phyloP scores from a whole-genome alignment of 164 flowering plant species.

The Stephania japonica region DNA sequence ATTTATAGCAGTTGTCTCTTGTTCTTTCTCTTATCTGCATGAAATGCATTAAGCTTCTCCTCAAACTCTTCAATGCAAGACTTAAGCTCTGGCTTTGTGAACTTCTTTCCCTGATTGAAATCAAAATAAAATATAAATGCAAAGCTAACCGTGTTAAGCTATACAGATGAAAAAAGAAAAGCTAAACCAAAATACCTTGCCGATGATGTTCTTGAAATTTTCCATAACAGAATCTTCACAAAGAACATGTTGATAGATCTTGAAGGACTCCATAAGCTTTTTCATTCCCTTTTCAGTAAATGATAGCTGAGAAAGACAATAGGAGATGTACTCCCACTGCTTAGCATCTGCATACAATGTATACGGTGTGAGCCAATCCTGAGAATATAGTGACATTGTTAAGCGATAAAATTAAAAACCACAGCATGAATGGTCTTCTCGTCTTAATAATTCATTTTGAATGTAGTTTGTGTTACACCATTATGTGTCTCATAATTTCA shows the following conservation, averaged over 20 bases:
- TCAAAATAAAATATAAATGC: constrained; percentile 1
- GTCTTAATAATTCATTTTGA: too few species aligned
- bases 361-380: too few species aligned
- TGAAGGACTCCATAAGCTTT: constrained; percentile 82
- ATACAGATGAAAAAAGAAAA: too few species aligned
- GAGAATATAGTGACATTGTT: too few species aligned
- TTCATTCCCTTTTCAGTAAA: constrained; percentile 91
- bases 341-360: constrained; percentile 51
- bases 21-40: constrained; percentile 80
- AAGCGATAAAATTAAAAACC: too few species aligned
- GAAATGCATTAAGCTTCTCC: constrained; percentile 74
- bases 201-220: constrained; percentile 65
- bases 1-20: constrained; percentile 76
- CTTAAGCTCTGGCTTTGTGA: constrained; percentile 85
- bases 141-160: not conserved
- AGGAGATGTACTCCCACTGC: constrained; percentile 85
- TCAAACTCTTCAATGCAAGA: constrained; percentile 85
- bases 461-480: too few species aligned
- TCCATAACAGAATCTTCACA: constrained; percentile 78
- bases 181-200: constrained; percentile 78
- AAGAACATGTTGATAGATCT: constrained; percentile 73
- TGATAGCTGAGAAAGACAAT: constrained; percentile 87
- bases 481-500: too few species aligned
- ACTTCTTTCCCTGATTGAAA: constrained; percentile 66
- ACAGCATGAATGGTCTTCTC: too few species aligned